Evolutionary conservation across 2,329 filamentous ascomycete genomes (phyloP).

Genomic region (Monilinia fructigena): DNA sequence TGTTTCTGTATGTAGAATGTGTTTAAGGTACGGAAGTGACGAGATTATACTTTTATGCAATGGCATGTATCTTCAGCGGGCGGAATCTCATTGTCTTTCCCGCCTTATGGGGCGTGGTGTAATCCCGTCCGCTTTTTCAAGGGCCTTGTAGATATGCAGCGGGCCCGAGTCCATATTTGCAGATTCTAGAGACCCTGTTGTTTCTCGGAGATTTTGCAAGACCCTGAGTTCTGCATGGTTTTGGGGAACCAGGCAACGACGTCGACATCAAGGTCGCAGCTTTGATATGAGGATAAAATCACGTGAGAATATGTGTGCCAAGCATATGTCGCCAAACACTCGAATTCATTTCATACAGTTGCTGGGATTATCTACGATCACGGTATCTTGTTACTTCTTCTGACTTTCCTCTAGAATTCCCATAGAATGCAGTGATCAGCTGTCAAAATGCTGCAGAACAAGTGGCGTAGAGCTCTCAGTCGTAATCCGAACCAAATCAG

Average conservation of each 20-base stretch:
- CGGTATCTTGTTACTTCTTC: background rate
- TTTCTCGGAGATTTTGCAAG: background rate
- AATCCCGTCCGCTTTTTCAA: background rate
- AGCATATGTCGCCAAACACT: background rate
- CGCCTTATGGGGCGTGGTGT: constrained; percentile 5
- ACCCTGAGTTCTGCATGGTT: constrained; percentile 17
- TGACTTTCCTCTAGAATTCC: background rate
- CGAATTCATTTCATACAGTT: background rate
- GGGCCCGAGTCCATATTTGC: constrained; percentile 15
- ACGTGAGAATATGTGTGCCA: constrained; percentile 1
- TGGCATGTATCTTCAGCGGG: background rate
- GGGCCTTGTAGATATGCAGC: constrained; percentile 14
- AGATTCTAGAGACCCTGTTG: background rate
- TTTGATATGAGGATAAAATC: background rate
- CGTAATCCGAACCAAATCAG: background rate
- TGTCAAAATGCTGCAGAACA: too few relatives aligned
- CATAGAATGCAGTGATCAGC: background rate
- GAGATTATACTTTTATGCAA: background rate
- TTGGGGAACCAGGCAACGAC: constrained; percentile 3
- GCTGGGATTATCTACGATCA: background rate
- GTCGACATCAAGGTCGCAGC: background rate
- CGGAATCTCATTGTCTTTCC: background rate
- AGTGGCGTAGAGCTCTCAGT: too few relatives aligned
- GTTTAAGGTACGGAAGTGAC: background rate
- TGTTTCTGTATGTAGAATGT: background rate